A percentile compares a stretch with the other conserved stretches of the same genome.
Evolutionary conservation across 2,329 filamentous ascomycete species (phyloP).

Genomic region (Furcasterigmium furcatum): DNA sequence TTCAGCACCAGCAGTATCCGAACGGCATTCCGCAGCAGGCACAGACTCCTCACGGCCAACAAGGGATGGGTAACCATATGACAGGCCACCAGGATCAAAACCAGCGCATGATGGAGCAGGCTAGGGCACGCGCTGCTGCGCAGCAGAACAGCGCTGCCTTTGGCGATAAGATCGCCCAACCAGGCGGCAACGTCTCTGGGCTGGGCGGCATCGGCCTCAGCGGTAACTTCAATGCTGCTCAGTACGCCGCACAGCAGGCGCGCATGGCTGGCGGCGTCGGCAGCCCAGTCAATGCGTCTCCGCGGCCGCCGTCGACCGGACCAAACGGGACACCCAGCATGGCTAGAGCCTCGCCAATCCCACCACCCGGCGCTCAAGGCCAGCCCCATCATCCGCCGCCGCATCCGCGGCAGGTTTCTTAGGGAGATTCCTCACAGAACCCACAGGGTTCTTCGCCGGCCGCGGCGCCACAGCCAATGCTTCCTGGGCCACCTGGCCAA

Average conservation of each 20-base stretch:
- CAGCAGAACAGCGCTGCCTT: slow-evolving; percentile 38
- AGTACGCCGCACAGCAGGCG: slow-evolving; percentile 30
- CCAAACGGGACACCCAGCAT: not conserved
- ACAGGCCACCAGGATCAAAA: slow-evolving; percentile 44
- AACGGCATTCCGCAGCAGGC: slow-evolving; percentile 25
- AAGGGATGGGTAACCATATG: slow-evolving; percentile 39
- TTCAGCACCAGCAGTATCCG: slow-evolving; percentile 21
- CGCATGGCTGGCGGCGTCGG: slow-evolving; percentile 30
- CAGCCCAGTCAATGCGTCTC: slow-evolving; percentile 14
- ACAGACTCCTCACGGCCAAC: slow-evolving; percentile 26
- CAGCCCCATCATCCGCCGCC: slow-evolving; percentile 38
- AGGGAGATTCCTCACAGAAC: no score
- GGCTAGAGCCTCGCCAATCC: not conserved
- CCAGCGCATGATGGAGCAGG: slow-evolving; percentile 47
- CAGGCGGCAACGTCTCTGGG: slow-evolving; percentile 35
- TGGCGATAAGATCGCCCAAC: slow-evolving; percentile 43
- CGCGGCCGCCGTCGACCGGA: not conserved
- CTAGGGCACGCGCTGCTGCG: slow-evolving; percentile 42
- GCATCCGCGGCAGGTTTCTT: not conserved
- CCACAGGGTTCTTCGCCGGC: no score
- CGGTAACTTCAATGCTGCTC: slow-evolving; percentile 26
- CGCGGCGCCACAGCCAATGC: no score
- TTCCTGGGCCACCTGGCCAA: no score
- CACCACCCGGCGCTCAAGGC: slow-evolving; percentile 31
- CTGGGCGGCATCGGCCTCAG: slow-evolving; percentile 33